These are phyloP conservation scores for Lactifluus hygrophoroides DNA, from an alignment of 768 basidiomycete genomes.

Conservation along the genomic window DNA sequence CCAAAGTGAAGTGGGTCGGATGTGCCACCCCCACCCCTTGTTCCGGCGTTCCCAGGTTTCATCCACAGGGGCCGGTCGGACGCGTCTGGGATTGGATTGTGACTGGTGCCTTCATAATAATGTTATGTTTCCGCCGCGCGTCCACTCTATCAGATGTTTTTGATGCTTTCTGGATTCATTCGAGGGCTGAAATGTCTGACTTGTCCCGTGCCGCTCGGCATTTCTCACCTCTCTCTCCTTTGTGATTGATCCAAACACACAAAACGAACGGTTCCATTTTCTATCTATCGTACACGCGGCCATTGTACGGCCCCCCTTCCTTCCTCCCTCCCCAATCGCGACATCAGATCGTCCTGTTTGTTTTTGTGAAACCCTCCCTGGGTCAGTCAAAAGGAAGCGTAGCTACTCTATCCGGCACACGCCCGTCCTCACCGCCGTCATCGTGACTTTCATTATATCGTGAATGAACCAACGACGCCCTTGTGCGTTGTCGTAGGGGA, in stretches of 20 bases:
- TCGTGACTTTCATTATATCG: too few relatives aligned
- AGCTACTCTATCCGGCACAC: not conserved
- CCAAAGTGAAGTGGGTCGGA: not conserved
- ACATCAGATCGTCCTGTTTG: constrained; percentile 13
- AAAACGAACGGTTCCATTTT: constrained; percentile 8
- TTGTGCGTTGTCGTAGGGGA: too few relatives aligned
- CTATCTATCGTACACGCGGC: constrained; percentile 17
- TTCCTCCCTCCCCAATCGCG: too few relatives aligned
- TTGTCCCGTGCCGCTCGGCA: not conserved
- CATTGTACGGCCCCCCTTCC: constrained; percentile 4
- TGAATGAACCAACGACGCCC: too few relatives aligned
- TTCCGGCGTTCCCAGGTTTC: not conserved
- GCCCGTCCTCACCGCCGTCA: not conserved
- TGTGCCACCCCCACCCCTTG: not conserved
- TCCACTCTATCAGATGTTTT: constrained; percentile 2
- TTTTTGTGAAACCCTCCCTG: too few relatives aligned
- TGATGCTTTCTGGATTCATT: constrained; percentile 8
- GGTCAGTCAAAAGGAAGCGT: not conserved
- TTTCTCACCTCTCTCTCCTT: not conserved
- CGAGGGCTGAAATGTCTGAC: too few relatives aligned
- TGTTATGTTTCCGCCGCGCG: not conserved
- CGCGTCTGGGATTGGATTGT: not conserved
- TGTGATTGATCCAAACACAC: not conserved
- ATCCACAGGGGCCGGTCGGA: not conserved
- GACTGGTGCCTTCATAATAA: constrained; percentile 2